A percentile compares a stretch with the other conserved stretches of the same genome.
These are phyloP conservation scores for Teratosphaeria zuluensis DNA, from an alignment of 2,329 filamentous ascomycete species.

Conservation along the genomic window DNA sequence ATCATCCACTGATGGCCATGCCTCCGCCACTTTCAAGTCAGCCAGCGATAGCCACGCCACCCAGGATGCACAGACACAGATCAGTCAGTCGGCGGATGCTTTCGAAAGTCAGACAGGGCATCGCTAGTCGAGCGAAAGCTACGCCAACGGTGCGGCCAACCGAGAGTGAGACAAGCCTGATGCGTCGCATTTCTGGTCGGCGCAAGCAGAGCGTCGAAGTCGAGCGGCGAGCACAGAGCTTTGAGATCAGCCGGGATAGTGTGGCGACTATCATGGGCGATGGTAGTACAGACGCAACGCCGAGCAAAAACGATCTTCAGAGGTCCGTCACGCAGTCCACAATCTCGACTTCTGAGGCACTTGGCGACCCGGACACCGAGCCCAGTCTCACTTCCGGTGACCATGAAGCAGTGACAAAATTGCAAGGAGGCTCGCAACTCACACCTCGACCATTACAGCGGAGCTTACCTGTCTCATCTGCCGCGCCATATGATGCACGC, in stretches of 20 bases:
- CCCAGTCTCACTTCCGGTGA: background rate
- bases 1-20: background rate
- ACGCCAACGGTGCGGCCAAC: slow-evolving; percentile 14
- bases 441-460: background rate
- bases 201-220: slow-evolving; percentile 15
- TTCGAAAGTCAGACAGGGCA: slow-evolving; percentile 25
- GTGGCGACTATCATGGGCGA: slow-evolving; percentile 13
- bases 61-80: slow-evolving; percentile 17
- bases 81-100: slow-evolving; percentile 28
- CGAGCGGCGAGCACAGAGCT: slow-evolving; percentile 17
- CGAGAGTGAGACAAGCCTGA: slow-evolving; percentile 19
- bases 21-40: background rate
- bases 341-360: slow-evolving; percentile 15
- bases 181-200: slow-evolving; percentile 21
- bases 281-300: slow-evolving; percentile 1
- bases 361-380: background rate
- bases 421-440: background rate
- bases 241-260: slow-evolving; percentile 19
- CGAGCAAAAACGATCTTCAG: background rate
- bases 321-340: slow-evolving; percentile 19
- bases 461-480: background rate
- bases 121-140: slow-evolving; percentile 19
- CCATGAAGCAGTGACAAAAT: background rate
- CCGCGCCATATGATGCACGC: background rate
- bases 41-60: background rate